Evolutionary conservation across 2,329 filamentous ascomycete species (phyloP), one percentile per base, ranked within the genome.

Genomic region (Lasiodiplodia gonubiensis): DNA sequence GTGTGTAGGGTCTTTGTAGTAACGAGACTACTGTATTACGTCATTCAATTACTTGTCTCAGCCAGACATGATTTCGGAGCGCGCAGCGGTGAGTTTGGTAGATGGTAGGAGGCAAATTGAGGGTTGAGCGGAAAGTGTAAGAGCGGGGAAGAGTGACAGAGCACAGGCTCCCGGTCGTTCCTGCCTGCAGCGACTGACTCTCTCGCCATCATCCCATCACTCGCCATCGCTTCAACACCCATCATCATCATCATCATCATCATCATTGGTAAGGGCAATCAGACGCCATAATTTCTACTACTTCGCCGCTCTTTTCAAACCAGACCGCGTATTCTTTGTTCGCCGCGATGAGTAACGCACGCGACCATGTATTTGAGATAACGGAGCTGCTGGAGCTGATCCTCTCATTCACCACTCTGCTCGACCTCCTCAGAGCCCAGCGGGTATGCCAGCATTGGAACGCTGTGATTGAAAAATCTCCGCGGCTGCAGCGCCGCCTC

Each of bases 311-410:
- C 51, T 2, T 33, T 10, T 27, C 11, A 33, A 30, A 10, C 3
- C 18, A 33, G 30, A 33, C 30, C 30, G 30, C 30, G 30, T 33
- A 33, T 33, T 10, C 30, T 10, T 33, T 33, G 30, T 33, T 33
- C 18, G 8, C n/a, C 10, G 33, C 16, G 30, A 63, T 51, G 42
- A 12, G 10, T 4, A 37, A 6, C 39, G 61, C 61, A 8, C 3
- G 21, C 11, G 33, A 54, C 2, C 30, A 11, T 4, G 61, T 54
- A 21, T 39, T 53, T 18, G 23, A 42, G 25, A 27, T 14, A 2
- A 64, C 51, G 18, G 61, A 64, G 49, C 48, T 64, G 14, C 49
- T 64, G 23, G 61, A 64, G 61, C 49, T 35, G 16, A 46, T 64
- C 49, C 61, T 64, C 23, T 42, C 51, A 14, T 54, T 54, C 48